Conservation (phyloP, 345 rosid species). For the Lepidium africanum region DNA sequence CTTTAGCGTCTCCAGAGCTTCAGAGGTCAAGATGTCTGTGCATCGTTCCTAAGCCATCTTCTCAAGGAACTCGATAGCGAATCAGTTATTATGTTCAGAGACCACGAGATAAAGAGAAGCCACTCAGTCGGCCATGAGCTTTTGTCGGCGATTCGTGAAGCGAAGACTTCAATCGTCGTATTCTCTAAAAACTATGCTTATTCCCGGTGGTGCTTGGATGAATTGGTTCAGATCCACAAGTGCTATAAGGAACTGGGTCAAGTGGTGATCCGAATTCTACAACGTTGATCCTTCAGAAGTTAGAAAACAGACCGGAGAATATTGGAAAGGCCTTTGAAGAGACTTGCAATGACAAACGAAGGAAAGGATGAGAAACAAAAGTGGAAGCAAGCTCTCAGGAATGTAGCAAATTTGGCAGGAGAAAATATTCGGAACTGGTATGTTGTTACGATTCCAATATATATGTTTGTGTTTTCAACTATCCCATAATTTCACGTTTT, state of each 20-base stretch:
- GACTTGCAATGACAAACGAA: not conserved
- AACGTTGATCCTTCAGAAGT: slow-evolving; percentile 5
- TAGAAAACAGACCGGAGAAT: not conserved
- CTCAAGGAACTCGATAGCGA: not conserved
- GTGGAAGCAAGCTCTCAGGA: not conserved
- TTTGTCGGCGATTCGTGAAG: not conserved
- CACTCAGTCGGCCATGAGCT: not conserved
- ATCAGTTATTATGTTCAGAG: not conserved
- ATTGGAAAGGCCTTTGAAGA: not conserved
- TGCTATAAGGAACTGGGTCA: not conserved
- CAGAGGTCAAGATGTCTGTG: slow-evolving; percentile 4
- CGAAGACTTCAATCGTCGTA: not conserved
- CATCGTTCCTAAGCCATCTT: slow-evolving; percentile 3
- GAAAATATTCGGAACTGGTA: not conserved
- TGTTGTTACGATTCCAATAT: not conserved
- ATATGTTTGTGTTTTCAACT: not conserved
- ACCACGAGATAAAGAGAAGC: not conserved
- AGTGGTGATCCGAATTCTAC: not conserved
- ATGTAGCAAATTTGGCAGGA: slow-evolving; percentile 2
- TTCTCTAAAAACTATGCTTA: slow-evolving; percentile 11
- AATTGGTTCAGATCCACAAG: not conserved
- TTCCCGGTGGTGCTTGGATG: not conserved
- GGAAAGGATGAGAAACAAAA: not conserved
- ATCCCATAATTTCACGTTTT: no score
- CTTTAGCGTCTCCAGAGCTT: no score